Conservation (phyloP, 768 basidiomycete species). For the Gyrodon lividus region DNA sequence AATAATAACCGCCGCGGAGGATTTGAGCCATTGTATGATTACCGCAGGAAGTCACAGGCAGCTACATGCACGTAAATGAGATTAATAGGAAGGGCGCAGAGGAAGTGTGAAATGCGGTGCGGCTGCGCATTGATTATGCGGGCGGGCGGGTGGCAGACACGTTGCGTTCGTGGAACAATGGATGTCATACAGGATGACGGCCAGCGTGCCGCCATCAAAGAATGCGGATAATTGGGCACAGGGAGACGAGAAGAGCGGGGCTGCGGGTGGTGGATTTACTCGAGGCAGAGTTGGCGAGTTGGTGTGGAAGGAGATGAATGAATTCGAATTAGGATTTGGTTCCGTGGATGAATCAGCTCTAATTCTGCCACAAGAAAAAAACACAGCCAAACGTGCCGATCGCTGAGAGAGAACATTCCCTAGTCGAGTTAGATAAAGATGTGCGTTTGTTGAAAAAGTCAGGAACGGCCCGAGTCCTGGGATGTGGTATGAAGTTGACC, state of each 20-base stretch:
- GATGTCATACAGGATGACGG: neutral
- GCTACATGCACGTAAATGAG: slow-evolving; percentile 19
- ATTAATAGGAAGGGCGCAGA: slow-evolving; percentile 8
- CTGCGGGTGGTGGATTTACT: slow-evolving; percentile 3
- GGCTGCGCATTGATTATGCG: slow-evolving; percentile 15
- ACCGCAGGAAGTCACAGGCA: slow-evolving; percentile 1
- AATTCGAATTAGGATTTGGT: neutral
- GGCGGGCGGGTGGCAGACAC: slow-evolving; percentile 16
- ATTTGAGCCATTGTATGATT: slow-evolving; percentile 10
- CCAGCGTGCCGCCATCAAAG: slow-evolving; percentile 6
- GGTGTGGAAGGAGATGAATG: slow-evolving; percentile 2
- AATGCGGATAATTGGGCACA: slow-evolving; percentile 1
- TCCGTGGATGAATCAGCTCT: slow-evolving; percentile 21
- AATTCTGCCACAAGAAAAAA: slow-evolving; percentile 14
- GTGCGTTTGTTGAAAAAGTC: slow-evolving; percentile 24
- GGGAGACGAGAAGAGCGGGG: slow-evolving; percentile 6
- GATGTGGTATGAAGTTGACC: slow-evolving; percentile 27
- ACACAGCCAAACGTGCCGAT: slow-evolving; percentile 32
- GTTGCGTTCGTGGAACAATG: slow-evolving; percentile 10
- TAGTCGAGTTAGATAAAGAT: slow-evolving; percentile 29
- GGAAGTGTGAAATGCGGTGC: slow-evolving; percentile 24
- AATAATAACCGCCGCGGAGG: neutral
- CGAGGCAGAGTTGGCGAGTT: neutral
- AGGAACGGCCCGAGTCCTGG: slow-evolving; percentile 16
- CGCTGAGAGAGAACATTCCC: slow-evolving; percentile 32